Base-by-base conservation (phyloP, 345 rosid genomes). In the Syzygium jambos region DNA sequence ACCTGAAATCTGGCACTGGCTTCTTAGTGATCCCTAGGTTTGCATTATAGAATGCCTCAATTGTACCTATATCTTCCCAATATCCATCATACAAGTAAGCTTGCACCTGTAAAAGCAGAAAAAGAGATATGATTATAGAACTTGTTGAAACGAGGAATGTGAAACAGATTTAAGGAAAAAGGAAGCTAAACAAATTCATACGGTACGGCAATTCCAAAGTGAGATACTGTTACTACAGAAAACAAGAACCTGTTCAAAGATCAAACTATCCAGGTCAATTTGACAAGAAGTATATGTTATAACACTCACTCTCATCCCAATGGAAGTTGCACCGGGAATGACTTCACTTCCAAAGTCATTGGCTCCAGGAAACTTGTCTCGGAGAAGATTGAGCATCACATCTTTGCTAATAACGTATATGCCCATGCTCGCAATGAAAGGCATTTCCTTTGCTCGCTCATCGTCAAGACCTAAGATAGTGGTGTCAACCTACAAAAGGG, bases 311-410 rank as follows among this genome's bases (percentile, higher is more conserved):
- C 99, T 95, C 94, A 93, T 54, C 53, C 99, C 99, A 61, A 96
- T 87, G 25, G 96, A 93, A 86, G 99, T 97, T 63, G 99, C 99
- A 85, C 99, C 98, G 13, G 99, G 99, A 90, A 97, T 97, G 80
- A 97, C 97, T 94, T 97, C 99, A 90, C 99, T 97, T 82, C 98
- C 99, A 27, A 97, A 97, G 93, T 97, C 99, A 91, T 97, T 97
- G 89, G 99, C 99, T 87, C 97, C 98, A 14, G 99, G 99, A 89
- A 97, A 97, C 95, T 89, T 95, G 21, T 97, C 98, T 49, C 95
- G 89, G 41, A 97, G 97, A 85, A 97, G 95, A 89, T 96, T 92
- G 65, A 97, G 85, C 99, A 97, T 97, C 78, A 94, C 99, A 90
- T 95, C 89, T 91, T 97, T 97, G 90, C 98, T 96, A 82, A 96